These are phyloP conservation scores for Thermochaetoides dissita DNA, from an alignment of 2,329 filamentous ascomycete genomes.

Conservation along the genomic window DNA sequence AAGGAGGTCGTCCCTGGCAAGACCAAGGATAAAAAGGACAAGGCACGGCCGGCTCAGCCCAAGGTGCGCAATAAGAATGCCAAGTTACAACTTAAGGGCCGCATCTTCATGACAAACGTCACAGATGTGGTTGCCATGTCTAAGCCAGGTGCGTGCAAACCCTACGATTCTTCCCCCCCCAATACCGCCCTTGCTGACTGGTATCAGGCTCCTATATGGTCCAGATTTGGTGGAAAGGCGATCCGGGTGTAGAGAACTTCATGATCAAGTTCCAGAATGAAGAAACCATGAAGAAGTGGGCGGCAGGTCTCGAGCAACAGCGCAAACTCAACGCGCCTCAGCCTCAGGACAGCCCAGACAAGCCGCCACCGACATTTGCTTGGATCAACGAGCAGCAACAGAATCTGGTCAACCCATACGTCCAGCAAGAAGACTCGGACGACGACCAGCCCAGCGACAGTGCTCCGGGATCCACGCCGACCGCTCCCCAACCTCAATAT, in stretches of 20 bases:
- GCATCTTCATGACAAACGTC: slow-evolving; percentile 98
- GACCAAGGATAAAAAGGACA: slow-evolving; percentile 61
- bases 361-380: slow-evolving; percentile 56
- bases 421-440: slow-evolving; percentile 48
- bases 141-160: slow-evolving; percentile 57
- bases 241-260: slow-evolving; percentile 90
- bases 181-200: slow-evolving; percentile 17
- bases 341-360: slow-evolving; percentile 31
- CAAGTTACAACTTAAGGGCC: slow-evolving; percentile 85
- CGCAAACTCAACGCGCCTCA: slow-evolving; percentile 46
- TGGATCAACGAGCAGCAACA: slow-evolving; percentile 59
- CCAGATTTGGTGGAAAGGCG: slow-evolving; percentile 97
- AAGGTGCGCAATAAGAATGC: slow-evolving; percentile 52
- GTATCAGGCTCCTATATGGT: slow-evolving; percentile 72
- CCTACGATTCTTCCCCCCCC: neutral
- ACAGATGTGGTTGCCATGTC: slow-evolving; percentile 81
- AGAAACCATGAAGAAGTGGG: slow-evolving; percentile 88
- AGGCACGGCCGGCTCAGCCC: slow-evolving; percentile 39
- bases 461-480: slow-evolving; percentile 13
- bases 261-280: slow-evolving; percentile 87
- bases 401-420: slow-evolving; percentile 70
- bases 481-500: slow-evolving; percentile 23
- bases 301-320: slow-evolving; percentile 62
- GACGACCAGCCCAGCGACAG: slow-evolving; percentile 23
- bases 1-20: slow-evolving; percentile 87